Evolutionary conservation across 371 early-diverging fungal species (phyloP).

Genomic region (Mucor plumbeus): DNA sequence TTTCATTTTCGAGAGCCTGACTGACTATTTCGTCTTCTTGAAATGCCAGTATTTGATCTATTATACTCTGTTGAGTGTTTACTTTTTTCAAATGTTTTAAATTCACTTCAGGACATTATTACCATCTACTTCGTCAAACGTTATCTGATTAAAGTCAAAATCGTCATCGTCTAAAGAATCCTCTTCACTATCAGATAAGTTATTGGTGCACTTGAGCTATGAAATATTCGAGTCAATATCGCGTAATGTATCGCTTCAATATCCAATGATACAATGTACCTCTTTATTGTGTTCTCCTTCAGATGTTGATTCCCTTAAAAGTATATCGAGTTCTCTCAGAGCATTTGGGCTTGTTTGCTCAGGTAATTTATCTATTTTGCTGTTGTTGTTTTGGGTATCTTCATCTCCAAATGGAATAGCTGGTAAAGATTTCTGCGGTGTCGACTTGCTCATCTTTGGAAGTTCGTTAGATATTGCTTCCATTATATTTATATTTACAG

Average conservation of each 20-base stretch:
- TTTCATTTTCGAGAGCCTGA: slow-evolving; percentile 79
- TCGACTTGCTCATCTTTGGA: slow-evolving; percentile 7
- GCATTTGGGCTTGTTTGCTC: slow-evolving; percentile 9
- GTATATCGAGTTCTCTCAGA: slow-evolving; percentile 38
- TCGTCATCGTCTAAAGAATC: slow-evolving; percentile 34
- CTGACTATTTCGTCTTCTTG: slow-evolving; percentile 83
- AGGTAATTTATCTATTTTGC: background rate
- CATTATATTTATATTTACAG: slow-evolving; percentile 3
- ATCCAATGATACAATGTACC: background rate
- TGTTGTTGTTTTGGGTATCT: background rate
- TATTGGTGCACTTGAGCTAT: background rate
- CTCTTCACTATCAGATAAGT: slow-evolving; percentile 13
- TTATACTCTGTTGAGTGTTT: background rate
- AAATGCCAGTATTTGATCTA: slow-evolving; percentile 67
- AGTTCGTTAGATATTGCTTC: background rate
- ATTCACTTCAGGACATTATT: background rate
- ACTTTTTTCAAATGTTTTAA: too few species aligned
- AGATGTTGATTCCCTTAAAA: slow-evolving; percentile 27
- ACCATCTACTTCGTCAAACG: slow-evolving; percentile 66
- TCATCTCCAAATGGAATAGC: slow-evolving; percentile 24
- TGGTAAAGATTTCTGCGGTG: slow-evolving; percentile 19
- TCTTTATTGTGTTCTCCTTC: background rate
- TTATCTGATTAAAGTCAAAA: slow-evolving; percentile 46
- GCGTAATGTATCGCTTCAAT: background rate
- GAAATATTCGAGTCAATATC: background rate